phyloP scores from a whole-genome alignment of 257 asterid genomes.

The Anisodus tanguticus region DNA sequence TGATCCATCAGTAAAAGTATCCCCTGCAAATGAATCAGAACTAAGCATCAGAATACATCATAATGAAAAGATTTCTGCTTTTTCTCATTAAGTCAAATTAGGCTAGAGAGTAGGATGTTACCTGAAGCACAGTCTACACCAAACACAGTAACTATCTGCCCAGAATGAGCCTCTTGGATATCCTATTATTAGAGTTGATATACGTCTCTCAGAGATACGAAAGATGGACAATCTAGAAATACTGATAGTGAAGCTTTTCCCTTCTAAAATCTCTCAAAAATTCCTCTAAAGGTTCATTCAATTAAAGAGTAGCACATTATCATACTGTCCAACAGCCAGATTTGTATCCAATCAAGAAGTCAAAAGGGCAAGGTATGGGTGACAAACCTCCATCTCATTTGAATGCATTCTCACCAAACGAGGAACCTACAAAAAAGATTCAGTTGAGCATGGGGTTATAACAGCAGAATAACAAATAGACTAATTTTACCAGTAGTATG shows the following conservation, averaged over 20 bases:
- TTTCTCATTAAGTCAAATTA: neutral
- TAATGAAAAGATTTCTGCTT: neutral
- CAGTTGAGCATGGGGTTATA: neutral
- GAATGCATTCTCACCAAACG: slow-evolving; percentile 99
- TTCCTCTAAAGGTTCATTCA: neutral
- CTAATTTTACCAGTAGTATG: neutral
- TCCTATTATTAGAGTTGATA: slow-evolving; percentile 55
- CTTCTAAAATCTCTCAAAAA: neutral
- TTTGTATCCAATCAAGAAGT: neutral
- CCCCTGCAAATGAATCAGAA: slow-evolving; percentile 62
- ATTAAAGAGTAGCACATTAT: neutral
- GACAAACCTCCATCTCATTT: slow-evolving; percentile 96
- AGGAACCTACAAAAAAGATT: slow-evolving; percentile 67
- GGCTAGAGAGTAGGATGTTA: slow-evolving; percentile 35
- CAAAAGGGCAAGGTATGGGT: neutral
- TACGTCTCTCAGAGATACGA: neutral
- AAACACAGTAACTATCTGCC: slow-evolving; percentile 98
- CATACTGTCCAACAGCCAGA: neutral
- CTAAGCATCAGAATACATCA: slow-evolving; percentile 18
- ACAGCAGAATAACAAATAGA: slow-evolving; percentile 13
- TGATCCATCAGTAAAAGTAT: slow-evolving; percentile 96
- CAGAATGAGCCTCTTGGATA: slow-evolving; percentile 98
- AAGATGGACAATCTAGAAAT: neutral
- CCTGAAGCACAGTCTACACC: slow-evolving; percentile 99
- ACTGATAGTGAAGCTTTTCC: neutral